These are phyloP conservation scores for Isochrysis galbana DNA, from an alignment of 78 protist species.

Conservation along the genomic window DNA sequence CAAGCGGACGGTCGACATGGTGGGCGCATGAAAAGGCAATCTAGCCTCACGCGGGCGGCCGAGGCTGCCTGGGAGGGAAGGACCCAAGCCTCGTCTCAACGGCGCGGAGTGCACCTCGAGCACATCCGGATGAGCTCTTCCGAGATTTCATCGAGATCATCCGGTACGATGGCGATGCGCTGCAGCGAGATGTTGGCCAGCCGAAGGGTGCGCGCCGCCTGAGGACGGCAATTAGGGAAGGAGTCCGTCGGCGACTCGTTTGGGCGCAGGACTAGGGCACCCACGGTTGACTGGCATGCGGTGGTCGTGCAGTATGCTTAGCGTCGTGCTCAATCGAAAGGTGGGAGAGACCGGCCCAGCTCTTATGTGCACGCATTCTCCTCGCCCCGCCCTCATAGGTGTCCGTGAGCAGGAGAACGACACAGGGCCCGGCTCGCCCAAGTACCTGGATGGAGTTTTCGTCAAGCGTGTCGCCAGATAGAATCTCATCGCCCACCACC, in stretches of 20 bases:
- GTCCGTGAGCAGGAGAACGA: too few relatives aligned
- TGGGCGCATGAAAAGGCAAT: too few relatives aligned
- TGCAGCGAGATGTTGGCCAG: not conserved
- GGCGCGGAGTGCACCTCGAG: not conserved
- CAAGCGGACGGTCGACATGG: not conserved
- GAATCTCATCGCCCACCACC: conserved; percentile 27
- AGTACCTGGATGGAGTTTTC: not conserved
- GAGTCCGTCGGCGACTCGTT: too few relatives aligned
- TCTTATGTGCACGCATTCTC: too few relatives aligned
- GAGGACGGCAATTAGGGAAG: too few relatives aligned
- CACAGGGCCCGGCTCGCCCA: not conserved
- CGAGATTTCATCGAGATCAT: not conserved
- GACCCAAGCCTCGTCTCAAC: not conserved
- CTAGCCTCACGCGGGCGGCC: too few relatives aligned
- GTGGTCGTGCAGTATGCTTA: not conserved
- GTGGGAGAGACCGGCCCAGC: too few relatives aligned
- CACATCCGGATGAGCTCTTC: not conserved
- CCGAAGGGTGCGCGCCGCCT: not conserved
- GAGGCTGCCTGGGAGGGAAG: not conserved
- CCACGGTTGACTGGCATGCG: not conserved
- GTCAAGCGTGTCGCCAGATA: not conserved
- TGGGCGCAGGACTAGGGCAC: not conserved
- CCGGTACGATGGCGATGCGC: not conserved
- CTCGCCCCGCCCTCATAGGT: too few relatives aligned
- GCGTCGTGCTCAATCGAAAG: too few relatives aligned